phyloP scores from a whole-genome alignment of 139 green algal species.

The Tetratostichococcus sp. region DNA sequence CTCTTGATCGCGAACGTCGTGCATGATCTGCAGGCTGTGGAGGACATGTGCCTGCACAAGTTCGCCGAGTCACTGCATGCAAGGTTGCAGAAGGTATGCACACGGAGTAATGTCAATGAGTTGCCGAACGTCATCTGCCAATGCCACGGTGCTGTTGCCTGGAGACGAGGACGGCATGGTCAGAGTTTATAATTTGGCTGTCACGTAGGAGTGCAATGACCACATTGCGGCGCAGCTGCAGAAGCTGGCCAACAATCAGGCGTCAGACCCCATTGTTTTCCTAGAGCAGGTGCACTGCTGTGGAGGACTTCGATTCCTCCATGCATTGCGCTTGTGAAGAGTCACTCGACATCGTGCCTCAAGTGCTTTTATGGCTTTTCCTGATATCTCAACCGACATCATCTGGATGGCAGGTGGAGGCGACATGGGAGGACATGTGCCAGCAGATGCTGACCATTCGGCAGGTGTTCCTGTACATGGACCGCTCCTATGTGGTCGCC shows the following conservation, averaged over 20 bases:
- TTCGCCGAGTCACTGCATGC: slow-evolving; percentile 76
- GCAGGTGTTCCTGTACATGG: slow-evolving; percentile 95
- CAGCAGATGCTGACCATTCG: slow-evolving; percentile 81
- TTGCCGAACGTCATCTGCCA: too few relatives aligned
- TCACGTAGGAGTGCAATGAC: slow-evolving; percentile 55
- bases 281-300: slow-evolving; percentile 38
- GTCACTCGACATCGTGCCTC: too few relatives aligned
- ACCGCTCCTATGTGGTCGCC: slow-evolving; percentile 87
- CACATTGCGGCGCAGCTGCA: slow-evolving; percentile 61
- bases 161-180: too few relatives aligned
- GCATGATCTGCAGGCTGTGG: slow-evolving; percentile 72
- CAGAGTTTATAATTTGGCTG: neutral
- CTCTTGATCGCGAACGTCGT: too few relatives aligned
- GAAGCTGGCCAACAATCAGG: slow-evolving; percentile 15
- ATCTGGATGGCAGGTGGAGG: slow-evolving; percentile 54
- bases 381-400: too few relatives aligned
- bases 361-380: too few relatives aligned
- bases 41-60: slow-evolving; percentile 93
- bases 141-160: too few relatives aligned
- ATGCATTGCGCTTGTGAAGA: too few relatives aligned
- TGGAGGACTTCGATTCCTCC: too few relatives aligned
- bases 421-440: slow-evolving; percentile 76
- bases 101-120: too few relatives aligned
- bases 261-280: slow-evolving; percentile 65
- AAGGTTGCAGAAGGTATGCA: slow-evolving; percentile 56